Conservation (phyloP, 306 rosid species). For the Mimosa bimucronata region DNA sequence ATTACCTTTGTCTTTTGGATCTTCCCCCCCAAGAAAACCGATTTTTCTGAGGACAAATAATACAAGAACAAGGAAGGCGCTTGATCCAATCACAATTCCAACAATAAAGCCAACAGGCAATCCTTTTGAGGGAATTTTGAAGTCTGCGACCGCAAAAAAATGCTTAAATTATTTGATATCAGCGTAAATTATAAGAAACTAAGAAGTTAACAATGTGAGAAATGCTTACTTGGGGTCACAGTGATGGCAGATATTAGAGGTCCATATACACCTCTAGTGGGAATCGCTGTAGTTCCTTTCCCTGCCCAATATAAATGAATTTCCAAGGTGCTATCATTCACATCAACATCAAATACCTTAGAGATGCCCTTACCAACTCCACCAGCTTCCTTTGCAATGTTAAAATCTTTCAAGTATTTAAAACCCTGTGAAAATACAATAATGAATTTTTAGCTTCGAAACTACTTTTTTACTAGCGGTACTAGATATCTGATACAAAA, state of each 20-base stretch:
- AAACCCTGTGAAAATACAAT: constrained; percentile 50
- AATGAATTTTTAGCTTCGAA: constrained; percentile 14
- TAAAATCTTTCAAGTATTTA: constrained; percentile 53
- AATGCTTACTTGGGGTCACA: constrained; percentile 66
- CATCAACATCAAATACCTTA: constrained; percentile 46
- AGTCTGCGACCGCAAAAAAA: constrained; percentile 45
- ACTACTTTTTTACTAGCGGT: not conserved
- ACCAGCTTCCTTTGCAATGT: constrained; percentile 62
- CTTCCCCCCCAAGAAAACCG: constrained; percentile 59
- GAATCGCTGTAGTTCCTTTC: constrained; percentile 78
- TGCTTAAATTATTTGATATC: constrained; percentile 12
- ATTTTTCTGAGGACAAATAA: constrained; percentile 47
- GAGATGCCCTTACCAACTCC: constrained; percentile 59
- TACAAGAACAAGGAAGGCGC: constrained; percentile 45
- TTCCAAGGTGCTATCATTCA: constrained; percentile 62
- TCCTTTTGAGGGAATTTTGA: constrained; percentile 45
- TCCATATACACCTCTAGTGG: constrained; percentile 71
- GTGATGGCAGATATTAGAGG: constrained; percentile 84
- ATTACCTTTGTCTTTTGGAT: constrained; percentile 58
- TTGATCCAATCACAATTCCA: constrained; percentile 65
- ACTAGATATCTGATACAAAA: not conserved
- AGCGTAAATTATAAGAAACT: not conserved
- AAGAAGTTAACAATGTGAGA: not conserved
- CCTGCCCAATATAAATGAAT: constrained; percentile 80
- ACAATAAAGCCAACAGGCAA: constrained; percentile 61